Evolutionary conservation across 257 asterid genomes (phyloP).

Genomic region (Solanum pennellii): DNA sequence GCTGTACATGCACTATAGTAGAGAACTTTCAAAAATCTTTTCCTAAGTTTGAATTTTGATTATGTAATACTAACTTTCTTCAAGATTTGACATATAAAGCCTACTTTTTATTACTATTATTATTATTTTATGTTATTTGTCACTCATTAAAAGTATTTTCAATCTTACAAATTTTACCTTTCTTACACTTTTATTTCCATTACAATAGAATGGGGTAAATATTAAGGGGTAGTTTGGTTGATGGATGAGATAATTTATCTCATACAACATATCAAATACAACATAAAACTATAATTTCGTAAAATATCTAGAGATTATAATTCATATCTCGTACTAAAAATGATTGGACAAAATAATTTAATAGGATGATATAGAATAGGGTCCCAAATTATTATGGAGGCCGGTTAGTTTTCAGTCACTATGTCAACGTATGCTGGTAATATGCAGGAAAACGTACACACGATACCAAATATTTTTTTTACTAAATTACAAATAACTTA

Average conservation of each 20-base stretch:
- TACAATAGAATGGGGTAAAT: neutral
- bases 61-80: neutral
- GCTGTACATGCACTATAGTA: neutral
- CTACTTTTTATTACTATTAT: neutral
- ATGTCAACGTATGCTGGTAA: neutral
- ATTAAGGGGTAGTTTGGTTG: neutral
- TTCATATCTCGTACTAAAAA: neutral
- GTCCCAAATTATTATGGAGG: neutral
- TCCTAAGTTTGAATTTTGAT: neutral
- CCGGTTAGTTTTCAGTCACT: neutral
- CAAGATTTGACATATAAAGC: neutral
- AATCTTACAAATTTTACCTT: neutral
- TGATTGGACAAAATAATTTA: neutral
- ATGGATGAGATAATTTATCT: neutral
- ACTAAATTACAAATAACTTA: neutral
- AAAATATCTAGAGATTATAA: neutral
- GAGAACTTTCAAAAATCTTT: neutral
- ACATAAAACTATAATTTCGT: neutral
- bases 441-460: neutral
- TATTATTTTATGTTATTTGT: neutral
- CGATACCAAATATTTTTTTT: neutral
- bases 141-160: neutral
- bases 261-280: neutral
- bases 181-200: neutral
- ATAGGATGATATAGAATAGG: neutral